Percentiles rank a stretch among this genome's conserved stretches.
phyloP scores from a whole-genome alignment of 78 protist species.

The Cavenderia fasciculata region DNA sequence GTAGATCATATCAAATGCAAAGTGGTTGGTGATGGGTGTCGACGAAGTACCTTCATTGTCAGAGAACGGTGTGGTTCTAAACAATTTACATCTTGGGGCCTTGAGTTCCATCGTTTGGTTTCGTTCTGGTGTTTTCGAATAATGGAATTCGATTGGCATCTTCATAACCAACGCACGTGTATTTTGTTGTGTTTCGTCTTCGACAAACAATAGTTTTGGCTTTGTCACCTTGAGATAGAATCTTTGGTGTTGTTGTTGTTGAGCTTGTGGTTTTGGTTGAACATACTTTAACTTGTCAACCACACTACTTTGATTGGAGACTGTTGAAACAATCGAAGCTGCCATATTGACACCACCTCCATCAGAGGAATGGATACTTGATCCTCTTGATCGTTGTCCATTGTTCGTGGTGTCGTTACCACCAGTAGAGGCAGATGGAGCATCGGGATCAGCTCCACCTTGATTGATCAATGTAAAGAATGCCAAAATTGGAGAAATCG shows the following conservation, averaged over 20 bases:
- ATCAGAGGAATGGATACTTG: too few relatives aligned
- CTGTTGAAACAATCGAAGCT: slow-evolving; percentile 7
- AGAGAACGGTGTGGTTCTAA: slow-evolving; percentile 65
- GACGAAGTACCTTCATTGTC: slow-evolving; percentile 43
- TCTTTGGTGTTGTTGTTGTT: slow-evolving; percentile 13
- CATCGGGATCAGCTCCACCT: neutral
- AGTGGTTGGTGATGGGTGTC: slow-evolving; percentile 62
- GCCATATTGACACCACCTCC: too few relatives aligned
- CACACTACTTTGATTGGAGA: neutral
- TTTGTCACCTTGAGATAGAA: slow-evolving; percentile 46
- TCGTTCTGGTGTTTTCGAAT: slow-evolving; percentile 16
- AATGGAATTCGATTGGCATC: slow-evolving; percentile 74
- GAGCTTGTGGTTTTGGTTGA: neutral
- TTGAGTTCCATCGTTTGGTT: slow-evolving; percentile 67
- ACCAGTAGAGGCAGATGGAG: neutral
- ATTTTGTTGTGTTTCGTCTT: slow-evolving; percentile 73
- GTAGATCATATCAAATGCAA: slow-evolving; percentile 38
- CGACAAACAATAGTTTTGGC: slow-evolving; percentile 60
- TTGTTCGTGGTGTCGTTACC: neutral
- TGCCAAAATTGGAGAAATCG: slow-evolving; percentile 33
- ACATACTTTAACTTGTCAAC: neutral
- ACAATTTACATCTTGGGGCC: slow-evolving; percentile 51
- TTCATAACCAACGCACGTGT: slow-evolving; percentile 59
- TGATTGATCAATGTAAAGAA: slow-evolving; percentile 54
- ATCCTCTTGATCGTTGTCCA: neutral